phyloP scores from a whole-genome alignment of 2,329 filamentous ascomycete genomes.

The Phaeosphaeria sp. region DNA sequence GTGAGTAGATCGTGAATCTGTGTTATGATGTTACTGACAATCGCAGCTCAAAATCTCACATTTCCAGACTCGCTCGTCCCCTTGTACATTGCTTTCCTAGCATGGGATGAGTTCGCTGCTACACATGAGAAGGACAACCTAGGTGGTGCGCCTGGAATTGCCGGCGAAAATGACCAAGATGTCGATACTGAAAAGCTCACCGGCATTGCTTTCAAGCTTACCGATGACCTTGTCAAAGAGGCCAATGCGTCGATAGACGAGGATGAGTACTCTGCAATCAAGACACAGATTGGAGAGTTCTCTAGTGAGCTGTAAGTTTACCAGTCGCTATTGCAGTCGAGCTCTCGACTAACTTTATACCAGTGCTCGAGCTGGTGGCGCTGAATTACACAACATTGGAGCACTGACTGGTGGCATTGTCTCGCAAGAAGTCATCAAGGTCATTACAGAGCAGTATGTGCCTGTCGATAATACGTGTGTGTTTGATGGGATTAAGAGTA shows the following conservation, averaged over 20 bases:
- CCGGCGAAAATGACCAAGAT: constrained; percentile 44
- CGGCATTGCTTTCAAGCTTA: constrained; percentile 51
- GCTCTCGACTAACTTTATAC: constrained; percentile 8
- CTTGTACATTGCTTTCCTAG: constrained; percentile 59
- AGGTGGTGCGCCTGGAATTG: constrained; percentile 42
- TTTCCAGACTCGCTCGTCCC: constrained; percentile 55
- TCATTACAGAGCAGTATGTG: constrained; percentile 72
- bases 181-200: constrained; percentile 49
- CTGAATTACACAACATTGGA: constrained; percentile 91
- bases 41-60: constrained; percentile 48
- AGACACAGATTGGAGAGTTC: constrained; percentile 43
- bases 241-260: constrained; percentile 50
- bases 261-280: constrained; percentile 49
- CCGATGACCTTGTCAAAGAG: constrained; percentile 52
- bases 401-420: constrained; percentile 88
- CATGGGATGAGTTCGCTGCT: constrained; percentile 55
- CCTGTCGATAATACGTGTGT: constrained; percentile 69
- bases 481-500: constrained; percentile 67
- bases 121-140: constrained; percentile 48
- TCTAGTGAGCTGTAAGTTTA: constrained; percentile 54
- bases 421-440: constrained; percentile 96
- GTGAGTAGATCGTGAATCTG: constrained; percentile 50
- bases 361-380: constrained; percentile 75
- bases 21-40: constrained; percentile 5
- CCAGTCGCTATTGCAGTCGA: neutral